A percentile compares a stretch with the other conserved stretches of the same genome.
Evolutionary conservation across 2,329 filamentous ascomycete genomes (phyloP).

Genomic region (Phyllosticta capitalensis): DNA sequence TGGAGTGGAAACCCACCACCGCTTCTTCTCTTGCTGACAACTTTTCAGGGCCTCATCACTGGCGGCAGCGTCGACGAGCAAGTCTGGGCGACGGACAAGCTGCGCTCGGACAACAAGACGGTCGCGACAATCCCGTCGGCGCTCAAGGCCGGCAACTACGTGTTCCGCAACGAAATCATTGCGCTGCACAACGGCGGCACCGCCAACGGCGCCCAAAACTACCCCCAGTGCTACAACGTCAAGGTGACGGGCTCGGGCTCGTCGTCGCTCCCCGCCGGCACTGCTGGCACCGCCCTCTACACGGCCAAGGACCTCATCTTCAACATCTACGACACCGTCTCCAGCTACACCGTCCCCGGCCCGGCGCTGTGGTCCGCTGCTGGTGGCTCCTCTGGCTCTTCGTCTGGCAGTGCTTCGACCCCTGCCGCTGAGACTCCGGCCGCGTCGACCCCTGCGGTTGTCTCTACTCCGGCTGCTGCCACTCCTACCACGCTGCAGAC

Average conservation of each 20-base stretch:
- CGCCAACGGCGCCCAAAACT: conserved; percentile 24
- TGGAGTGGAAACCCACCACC: conserved; percentile 20
- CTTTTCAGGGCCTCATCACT: conserved; percentile 17
- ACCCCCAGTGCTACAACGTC: conserved; percentile 28
- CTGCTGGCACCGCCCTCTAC: conserved; percentile 25
- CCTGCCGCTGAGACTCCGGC: background rate
- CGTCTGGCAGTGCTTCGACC: background rate
- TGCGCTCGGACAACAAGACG: conserved; percentile 17
- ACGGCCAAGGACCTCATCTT: conserved; percentile 15
- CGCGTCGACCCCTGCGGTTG: background rate
- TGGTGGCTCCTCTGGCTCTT: background rate
- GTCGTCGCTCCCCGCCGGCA: conserved; percentile 16
- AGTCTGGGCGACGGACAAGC: conserved; percentile 23
- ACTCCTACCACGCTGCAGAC: background rate
- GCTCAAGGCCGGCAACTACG: conserved; percentile 26
- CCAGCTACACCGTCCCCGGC: conserved; percentile 7
- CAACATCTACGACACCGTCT: conserved; percentile 9
- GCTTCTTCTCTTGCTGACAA: conserved; percentile 20
- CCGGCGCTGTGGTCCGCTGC: conserved; percentile 7
- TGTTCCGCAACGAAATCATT: conserved; percentile 26
- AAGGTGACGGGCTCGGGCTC: conserved; percentile 23
- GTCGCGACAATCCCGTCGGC: conserved; percentile 23
- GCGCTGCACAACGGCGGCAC: conserved; percentile 25
- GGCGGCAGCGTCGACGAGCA: conserved; percentile 26
- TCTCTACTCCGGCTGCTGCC: background rate